Conservation (phyloP, 495 filamentous ascomycete genomes). For the Talaromyces proteolyticus region DNA sequence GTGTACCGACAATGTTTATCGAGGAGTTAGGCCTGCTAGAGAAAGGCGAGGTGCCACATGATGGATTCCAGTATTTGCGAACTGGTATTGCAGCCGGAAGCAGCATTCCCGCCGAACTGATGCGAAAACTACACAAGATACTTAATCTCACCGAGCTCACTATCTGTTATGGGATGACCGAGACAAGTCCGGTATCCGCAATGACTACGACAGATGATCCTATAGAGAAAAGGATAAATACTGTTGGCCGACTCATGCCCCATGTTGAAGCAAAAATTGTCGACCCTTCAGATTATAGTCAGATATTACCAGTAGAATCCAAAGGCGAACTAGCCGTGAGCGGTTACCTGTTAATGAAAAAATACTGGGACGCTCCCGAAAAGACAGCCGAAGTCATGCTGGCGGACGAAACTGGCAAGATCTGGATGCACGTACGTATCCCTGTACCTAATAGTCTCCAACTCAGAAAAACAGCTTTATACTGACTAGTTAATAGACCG, state of each 20-base stretch:
- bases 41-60: conserved; percentile 38
- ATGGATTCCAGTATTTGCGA: conserved; percentile 63
- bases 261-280: conserved; percentile 87
- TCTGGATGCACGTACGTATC: conserved; percentile 63
- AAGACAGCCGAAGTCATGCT: conserved; percentile 68
- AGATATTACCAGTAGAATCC: conserved; percentile 56
- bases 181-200: conserved; percentile 83
- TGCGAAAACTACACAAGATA: conserved; percentile 70
- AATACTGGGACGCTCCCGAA: conserved; percentile 72
- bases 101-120: conserved; percentile 74
- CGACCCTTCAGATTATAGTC: conserved; percentile 46
- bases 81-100: conserved; percentile 93
- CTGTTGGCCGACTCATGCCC: conserved; percentile 72
- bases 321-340: conserved; percentile 77
- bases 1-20: conserved; percentile 94
- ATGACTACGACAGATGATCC: conserved; percentile 89
- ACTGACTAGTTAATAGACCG: conserved; percentile 42
- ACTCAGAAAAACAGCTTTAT: background rate
- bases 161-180: conserved; percentile 99
- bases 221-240: conserved; percentile 68
- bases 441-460: background rate
- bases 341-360: conserved; percentile 87
- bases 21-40: conserved; percentile 74
- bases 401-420: conserved; percentile 48
- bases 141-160: conserved; percentile 81